Evolutionary conservation across 306 rosid genomes (phyloP), one percentile per base, ranked within the genome.

Genomic region (Vigna radiata): DNA sequence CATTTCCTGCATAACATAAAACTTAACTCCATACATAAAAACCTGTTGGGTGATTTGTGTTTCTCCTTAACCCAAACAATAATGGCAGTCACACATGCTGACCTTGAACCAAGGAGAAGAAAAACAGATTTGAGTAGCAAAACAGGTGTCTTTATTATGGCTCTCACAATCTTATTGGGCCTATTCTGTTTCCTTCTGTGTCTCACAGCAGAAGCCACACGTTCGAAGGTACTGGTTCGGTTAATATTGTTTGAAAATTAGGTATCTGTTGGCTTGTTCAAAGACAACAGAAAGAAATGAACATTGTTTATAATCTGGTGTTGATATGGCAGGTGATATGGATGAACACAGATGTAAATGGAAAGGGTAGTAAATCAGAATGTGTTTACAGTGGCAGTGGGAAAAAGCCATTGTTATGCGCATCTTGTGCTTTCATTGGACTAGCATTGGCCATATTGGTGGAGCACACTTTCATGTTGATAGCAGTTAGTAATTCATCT

Each of bases 61-160:
- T 13, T 31, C 61, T 64, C 44, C 44, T 46, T 25, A 37, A 72
- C 73, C 16, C 50, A 72, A 27, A 56, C 17, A 77, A 70, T 63
- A 81, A 87, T 81, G 95, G 97, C 90, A 12, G 89, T 91, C 7
- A 91, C 91, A 31, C 95, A 90, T 69, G 89, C 92, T 17, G 95
- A 91, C 82, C 97, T 91, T 54, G 83, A 80, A 49, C 95, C 93
- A 53, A 85, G 85, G n/a, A 71, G 62, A 12, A 54, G 79, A 50
- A 77, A 71, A 62, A 78, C 84, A 10, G 52, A 82, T 12, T 72
- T 90, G 75, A 83, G 87, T 10, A 87, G 89, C 84, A 91, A 91
- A 84, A 73, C 79, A 5, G 87, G 90, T 19, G 77, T 47, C 21
- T 77, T 79, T 48, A 76, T 87, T 19, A 75, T 82, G 18, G 76